Base-by-base conservation (phyloP, 306 rosid species). In the Corylus americana region DNA sequence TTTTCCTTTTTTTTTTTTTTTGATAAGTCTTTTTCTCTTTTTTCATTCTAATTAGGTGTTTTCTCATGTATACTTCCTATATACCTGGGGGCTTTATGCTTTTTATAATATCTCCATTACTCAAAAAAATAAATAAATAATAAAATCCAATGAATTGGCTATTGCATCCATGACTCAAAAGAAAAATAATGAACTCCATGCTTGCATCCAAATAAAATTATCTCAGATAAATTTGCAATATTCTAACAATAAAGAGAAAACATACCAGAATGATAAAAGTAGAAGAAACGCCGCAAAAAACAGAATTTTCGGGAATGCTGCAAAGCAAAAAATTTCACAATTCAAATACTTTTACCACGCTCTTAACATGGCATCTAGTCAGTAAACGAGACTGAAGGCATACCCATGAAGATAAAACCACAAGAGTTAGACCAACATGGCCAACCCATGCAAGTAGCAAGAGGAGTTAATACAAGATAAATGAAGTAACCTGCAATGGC, bases 191-290 rank as follows among this genome's bases (percentile, higher is more conserved):
- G 61, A 83, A 71, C 54, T 75, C 37, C 13, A 61, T 73, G 54
- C 31, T 69, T 59, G 20, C 53, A 74, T 68, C 75, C 71, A 67
- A 75, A 71, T 54, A 12, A 8, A 22, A 67, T 4, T n/a, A 63
- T 11, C 5, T 12, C 5, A 12, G 54, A 55, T 8, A 18, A 82
- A 72, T 68, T 70, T 75, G 16, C 75, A 75, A 73, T 68, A 82
- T 11, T 67, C 71, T 37, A 29, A 81, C 22, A 78, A 77, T 51
- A 82, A 81, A 62, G 71, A 72, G 82, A 82, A 70, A 55, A 85
- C 96, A 81, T 90, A 93, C 99, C 99, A 95, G 93, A 93, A 95
- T 48, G 99, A 95, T 63, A 95, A 83, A 82, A 95, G 97, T 73
- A 95, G 97, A 89, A 95, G 98, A 92, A 95, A 95, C 71, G 92